Percentiles rank a stretch among this genome's conserved stretches.
phyloP scores from a whole-genome alignment of 441 rosid genomes.

The Populus hybrid region DNA sequence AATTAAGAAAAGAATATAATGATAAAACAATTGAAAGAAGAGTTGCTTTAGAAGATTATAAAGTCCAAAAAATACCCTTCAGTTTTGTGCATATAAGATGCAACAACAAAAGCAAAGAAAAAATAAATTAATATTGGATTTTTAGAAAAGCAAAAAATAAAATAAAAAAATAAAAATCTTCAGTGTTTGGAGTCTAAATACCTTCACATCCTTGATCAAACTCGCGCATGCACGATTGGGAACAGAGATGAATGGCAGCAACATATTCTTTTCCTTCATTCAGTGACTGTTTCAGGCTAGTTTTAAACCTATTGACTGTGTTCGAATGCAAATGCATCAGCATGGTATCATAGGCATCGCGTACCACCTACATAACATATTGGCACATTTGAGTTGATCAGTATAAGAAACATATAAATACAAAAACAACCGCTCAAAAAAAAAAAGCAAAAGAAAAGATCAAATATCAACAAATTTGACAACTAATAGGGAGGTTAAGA shows the following conservation, averaged over 20 bases:
- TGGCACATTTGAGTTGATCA: background rate
- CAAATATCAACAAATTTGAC: no score
- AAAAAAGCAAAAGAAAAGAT: no score
- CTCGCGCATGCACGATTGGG: conserved; percentile 44
- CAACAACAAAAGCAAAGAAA: no score
- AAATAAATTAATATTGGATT: no score
- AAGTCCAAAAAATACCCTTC: background rate
- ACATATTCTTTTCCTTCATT: conserved; percentile 60
- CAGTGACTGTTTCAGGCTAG: conserved; percentile 45
- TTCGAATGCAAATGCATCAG: conserved; percentile 55
- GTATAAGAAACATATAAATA: no score
- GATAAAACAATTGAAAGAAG: background rate
- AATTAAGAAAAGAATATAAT: no score
- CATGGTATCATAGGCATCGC: conserved; percentile 51
- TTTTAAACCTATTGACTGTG: conserved; percentile 57
- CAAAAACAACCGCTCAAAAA: no score
- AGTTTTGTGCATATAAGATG: background rate
- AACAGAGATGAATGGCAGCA: conserved; percentile 49
- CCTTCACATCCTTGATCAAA: conserved; percentile 37
- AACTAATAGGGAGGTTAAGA: no score
- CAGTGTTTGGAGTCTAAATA: background rate
- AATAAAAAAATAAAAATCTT: background rate
- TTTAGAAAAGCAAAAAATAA: no score
- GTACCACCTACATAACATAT: conserved; percentile 41
- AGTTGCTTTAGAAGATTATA: background rate